Conservation (phyloP, 1,139 yeast genomes). For the Diutina catenulata region DNA sequence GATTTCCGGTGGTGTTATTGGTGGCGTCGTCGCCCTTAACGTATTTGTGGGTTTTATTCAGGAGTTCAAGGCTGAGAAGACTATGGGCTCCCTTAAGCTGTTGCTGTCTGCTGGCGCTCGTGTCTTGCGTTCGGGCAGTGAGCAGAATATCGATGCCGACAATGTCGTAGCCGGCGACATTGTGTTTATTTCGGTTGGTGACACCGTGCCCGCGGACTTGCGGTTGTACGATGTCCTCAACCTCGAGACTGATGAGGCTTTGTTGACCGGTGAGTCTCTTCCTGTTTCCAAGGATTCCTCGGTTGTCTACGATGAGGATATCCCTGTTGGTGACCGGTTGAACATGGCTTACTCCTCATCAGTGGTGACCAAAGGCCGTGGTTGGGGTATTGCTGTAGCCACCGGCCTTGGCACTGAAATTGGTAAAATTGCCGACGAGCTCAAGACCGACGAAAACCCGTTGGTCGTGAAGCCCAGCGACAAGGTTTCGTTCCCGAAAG, state of each 20-base stretch:
- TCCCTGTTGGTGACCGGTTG: conserved; percentile 67
- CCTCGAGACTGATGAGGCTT: conserved; percentile 72
- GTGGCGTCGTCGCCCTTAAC: conserved; percentile 56
- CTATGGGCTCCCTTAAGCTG: conserved; percentile 65
- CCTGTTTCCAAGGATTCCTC: conserved; percentile 50
- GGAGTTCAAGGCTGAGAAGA: conserved; percentile 64
- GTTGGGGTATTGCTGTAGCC: conserved; percentile 51
- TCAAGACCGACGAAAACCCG: conserved; percentile 19
- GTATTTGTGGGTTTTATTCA: conserved; percentile 62
- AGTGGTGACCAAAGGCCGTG: conserved; percentile 68
- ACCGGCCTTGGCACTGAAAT: conserved; percentile 69
- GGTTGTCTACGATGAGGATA: conserved; percentile 25
- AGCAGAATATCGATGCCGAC: conserved; percentile 46
- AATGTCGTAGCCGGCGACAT: conserved; percentile 72
- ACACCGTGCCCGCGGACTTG: conserved; percentile 70
- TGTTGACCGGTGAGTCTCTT: conserved; percentile 70
- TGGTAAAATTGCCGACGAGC: conserved; percentile 63
- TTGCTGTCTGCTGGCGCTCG: conserved; percentile 66
- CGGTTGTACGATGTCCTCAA: conserved; percentile 51
- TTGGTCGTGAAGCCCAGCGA: conserved; percentile 7
- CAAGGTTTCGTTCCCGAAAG: conserved; percentile 7
- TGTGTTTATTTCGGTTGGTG: conserved; percentile 57
- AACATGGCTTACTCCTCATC: conserved; percentile 69
- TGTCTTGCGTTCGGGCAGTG: conserved; percentile 54
- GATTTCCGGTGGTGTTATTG: conserved; percentile 79